Evolutionary conservation across 345 rosid genomes (phyloP).

Genomic region (Eucalyptus brandiana): DNA sequence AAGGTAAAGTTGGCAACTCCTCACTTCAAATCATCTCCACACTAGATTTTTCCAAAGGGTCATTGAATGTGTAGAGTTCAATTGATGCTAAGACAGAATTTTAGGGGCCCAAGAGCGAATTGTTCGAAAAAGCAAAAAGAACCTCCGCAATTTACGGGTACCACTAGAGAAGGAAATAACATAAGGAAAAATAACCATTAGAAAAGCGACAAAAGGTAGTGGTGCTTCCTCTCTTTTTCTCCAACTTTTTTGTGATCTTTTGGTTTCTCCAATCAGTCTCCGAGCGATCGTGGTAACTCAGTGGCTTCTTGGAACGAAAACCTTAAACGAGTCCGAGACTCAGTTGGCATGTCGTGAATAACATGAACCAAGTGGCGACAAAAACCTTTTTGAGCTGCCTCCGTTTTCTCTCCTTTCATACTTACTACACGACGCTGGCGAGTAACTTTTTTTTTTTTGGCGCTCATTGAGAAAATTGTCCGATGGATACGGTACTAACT

Average conservation of each 20-base stretch:
- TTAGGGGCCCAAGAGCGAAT: neutral
- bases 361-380: neutral
- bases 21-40: too few species aligned
- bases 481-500: rapidly evolving
- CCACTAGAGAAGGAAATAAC: neutral
- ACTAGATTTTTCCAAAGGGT: too few species aligned
- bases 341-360: neutral
- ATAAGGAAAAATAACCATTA: neutral
- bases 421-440: neutral
- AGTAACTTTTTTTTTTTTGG: neutral
- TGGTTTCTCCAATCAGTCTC: neutral
- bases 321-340: neutral
- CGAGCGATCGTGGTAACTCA: neutral
- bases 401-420: neutral
- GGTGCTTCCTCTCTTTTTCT: neutral
- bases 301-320: neutral
- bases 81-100: neutral
- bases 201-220: neutral
- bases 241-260: neutral
- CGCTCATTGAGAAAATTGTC: neutral
- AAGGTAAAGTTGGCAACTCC: too few species aligned
- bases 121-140: neutral
- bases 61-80: neutral
- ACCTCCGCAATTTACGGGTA: neutral
- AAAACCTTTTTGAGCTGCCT: neutral